Conservation (phyloP, 2,329 filamentous ascomycete genomes). For the Xylariales sp. region DNA sequence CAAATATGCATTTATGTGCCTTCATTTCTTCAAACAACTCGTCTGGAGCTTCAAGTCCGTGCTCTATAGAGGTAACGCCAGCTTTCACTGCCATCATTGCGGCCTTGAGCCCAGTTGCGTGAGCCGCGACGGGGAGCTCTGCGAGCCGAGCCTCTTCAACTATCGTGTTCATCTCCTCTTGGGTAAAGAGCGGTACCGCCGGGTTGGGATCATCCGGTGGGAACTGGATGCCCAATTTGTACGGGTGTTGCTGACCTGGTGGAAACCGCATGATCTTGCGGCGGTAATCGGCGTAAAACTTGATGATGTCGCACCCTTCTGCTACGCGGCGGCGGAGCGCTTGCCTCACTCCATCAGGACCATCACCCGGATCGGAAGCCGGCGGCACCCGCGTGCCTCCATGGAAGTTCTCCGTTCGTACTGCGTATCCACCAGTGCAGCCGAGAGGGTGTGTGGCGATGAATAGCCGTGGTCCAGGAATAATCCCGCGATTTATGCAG, state of each 20-base stretch:
- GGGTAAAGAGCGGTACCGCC: slow-evolving; percentile 38
- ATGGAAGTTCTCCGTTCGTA: slow-evolving; percentile 39
- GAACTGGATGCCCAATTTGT: slow-evolving; percentile 24
- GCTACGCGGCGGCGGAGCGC: slow-evolving; percentile 42
- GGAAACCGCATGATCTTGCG: slow-evolving; percentile 39
- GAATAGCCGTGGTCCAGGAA: slow-evolving; percentile 50
- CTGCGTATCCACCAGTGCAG: slow-evolving; percentile 44
- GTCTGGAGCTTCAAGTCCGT: slow-evolving; percentile 32
- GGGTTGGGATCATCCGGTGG: slow-evolving; percentile 34
- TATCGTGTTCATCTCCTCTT: slow-evolving; percentile 46
- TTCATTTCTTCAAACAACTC: slow-evolving; percentile 39
- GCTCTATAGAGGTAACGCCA: slow-evolving; percentile 44
- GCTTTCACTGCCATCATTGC: slow-evolving; percentile 41
- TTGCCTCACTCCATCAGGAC: slow-evolving; percentile 36
- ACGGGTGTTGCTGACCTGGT: slow-evolving; percentile 21
- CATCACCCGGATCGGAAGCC: slow-evolving; percentile 42
- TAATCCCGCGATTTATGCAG: slow-evolving; percentile 48
- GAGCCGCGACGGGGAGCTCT: slow-evolving; percentile 36
- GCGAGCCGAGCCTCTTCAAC: slow-evolving; percentile 40
- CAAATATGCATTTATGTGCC: slow-evolving; percentile 40
- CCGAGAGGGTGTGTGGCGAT: slow-evolving; percentile 49
- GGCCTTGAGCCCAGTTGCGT: slow-evolving; percentile 35
- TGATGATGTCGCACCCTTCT: slow-evolving; percentile 46
- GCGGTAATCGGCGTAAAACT: slow-evolving; percentile 47
- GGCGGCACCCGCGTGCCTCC: slow-evolving; percentile 26